A percentile compares a stretch with the other conserved stretches of the same genome.
Conservation (phyloP, 1,284 basidiomycete species). For the Sanghuangporus sanghuang region DNA sequence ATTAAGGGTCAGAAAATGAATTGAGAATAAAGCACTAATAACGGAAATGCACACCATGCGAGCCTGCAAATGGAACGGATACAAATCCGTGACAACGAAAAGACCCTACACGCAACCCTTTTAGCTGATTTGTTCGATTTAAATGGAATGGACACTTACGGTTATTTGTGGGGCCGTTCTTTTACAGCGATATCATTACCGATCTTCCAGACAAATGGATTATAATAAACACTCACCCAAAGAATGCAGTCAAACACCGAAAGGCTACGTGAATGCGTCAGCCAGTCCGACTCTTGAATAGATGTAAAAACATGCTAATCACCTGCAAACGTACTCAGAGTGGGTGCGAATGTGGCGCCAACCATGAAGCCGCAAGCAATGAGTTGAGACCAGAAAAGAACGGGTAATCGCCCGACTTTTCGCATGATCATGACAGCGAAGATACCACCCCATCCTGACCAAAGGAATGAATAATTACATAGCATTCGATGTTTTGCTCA, state of each 20-base stretch:
- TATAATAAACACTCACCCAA: constrained; percentile 40
- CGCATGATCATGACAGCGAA: constrained; percentile 56
- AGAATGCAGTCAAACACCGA: constrained; percentile 67
- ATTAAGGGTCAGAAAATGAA: neutral
- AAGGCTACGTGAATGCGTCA: constrained; percentile 39
- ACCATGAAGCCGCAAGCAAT: constrained; percentile 44
- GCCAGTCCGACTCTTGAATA: neutral
- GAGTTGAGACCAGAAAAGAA: constrained; percentile 61
- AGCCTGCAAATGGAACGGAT: constrained; percentile 72
- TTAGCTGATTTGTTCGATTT: neutral
- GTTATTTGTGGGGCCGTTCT: constrained; percentile 68
- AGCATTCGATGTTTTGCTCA: neutral
- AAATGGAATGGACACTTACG: constrained; percentile 30
- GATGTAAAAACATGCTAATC: constrained; percentile 2
- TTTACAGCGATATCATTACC: neutral
- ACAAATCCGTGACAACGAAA: constrained; percentile 63
- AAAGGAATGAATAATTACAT: neutral
- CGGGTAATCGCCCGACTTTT: constrained; percentile 52
- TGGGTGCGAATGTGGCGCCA: constrained; percentile 51
- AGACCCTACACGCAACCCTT: constrained; percentile 40
- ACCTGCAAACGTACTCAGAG: constrained; percentile 48
- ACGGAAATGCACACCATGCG: constrained; percentile 42
- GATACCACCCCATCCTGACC: constrained; percentile 53
- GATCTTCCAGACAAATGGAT: neutral
- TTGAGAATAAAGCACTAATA: neutral